Percentiles rank a stretch among this genome's conserved stretches.
Evolutionary conservation across 2,329 filamentous ascomycete species (phyloP).

Genomic region (Xylariaceae sp.): DNA sequence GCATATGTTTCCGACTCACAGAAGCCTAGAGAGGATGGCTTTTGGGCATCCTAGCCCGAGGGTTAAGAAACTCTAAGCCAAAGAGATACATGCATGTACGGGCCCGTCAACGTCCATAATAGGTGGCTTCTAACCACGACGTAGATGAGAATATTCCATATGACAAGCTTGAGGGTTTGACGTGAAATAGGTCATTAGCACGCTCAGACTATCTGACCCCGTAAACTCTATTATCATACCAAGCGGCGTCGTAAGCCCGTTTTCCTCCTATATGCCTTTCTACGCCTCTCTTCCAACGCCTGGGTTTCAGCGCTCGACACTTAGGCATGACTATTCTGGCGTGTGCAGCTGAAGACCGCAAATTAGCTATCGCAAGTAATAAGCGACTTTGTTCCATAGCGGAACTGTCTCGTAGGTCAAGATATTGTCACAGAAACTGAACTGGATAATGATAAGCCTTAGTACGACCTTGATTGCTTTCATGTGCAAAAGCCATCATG

Average conservation of each 20-base stretch:
- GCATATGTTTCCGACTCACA: background rate
- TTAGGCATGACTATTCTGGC: background rate
- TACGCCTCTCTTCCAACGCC: background rate
- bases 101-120: background rate
- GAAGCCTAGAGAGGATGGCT: background rate
- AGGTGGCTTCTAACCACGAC: background rate
- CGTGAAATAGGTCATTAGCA: background rate
- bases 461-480: background rate
- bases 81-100: background rate
- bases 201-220: background rate
- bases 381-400: background rate
- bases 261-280: background rate
- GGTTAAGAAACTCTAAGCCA: background rate
- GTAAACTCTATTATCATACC: background rate
- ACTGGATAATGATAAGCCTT: background rate
- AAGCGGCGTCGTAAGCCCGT: background rate
- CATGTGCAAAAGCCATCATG: background rate
- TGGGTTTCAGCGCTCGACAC: background rate
- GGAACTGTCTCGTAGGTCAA: background rate
- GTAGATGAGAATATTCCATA: background rate
- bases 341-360: background rate
- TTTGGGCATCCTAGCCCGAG: background rate
- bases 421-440: background rate
- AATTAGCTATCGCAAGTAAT: background rate
- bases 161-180: background rate